Conservation (phyloP, 2,329 filamentous ascomycete species). For the Chaetomium globosum region DNA sequence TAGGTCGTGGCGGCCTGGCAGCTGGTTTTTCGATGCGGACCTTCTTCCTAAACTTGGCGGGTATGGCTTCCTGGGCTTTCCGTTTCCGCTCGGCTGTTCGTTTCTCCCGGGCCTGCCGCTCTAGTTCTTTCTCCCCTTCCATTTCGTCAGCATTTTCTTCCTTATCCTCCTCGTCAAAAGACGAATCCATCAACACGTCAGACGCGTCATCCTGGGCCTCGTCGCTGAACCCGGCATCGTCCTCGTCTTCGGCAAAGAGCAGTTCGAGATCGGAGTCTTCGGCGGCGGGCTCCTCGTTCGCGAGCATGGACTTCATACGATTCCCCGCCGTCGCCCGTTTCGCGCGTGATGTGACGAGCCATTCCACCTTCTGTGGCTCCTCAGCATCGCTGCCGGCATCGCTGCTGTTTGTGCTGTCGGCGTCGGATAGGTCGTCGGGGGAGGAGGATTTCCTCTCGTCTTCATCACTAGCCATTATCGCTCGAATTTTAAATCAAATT, state of each 20-base stretch:
- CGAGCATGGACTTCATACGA: constrained; percentile 76
- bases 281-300: constrained; percentile 65
- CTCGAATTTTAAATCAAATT: background rate
- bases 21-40: constrained; percentile 68
- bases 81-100: constrained; percentile 72
- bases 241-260: constrained; percentile 73
- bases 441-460: constrained; percentile 36
- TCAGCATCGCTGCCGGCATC: constrained; percentile 38
- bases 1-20: constrained; percentile 52
- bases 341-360: constrained; percentile 71
- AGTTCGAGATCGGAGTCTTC: constrained; percentile 68
- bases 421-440: constrained; percentile 44
- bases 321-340: constrained; percentile 83
- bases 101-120: constrained; percentile 72
- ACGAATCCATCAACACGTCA: constrained; percentile 85
- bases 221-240: constrained; percentile 71
- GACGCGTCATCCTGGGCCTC: constrained; percentile 65
- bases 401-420: constrained; percentile 44
- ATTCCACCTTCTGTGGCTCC: constrained; percentile 55
- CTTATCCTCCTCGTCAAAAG: constrained; percentile 80
- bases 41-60: constrained; percentile 71
- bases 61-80: constrained; percentile 75
- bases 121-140: constrained; percentile 84
- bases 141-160: constrained; percentile 69
- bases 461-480: constrained; percentile 35